phyloP scores from a whole-genome alignment of 106 monocot genomes.

The Apostasia shenzhenica region DNA sequence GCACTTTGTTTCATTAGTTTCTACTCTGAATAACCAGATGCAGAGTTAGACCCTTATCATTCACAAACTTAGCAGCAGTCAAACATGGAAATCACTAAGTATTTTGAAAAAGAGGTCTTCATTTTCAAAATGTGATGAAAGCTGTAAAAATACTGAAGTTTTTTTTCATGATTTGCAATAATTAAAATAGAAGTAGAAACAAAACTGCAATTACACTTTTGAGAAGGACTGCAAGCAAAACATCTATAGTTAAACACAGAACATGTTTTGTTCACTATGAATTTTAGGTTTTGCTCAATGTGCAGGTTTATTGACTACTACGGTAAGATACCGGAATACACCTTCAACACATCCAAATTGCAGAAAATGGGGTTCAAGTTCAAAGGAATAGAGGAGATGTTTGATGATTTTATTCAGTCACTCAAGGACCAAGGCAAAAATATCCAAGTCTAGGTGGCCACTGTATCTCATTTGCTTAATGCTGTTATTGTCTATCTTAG shows the following conservation, averaged over 20 bases:
- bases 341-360: constrained; percentile 53
- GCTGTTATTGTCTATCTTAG: not conserved
- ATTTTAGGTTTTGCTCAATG: constrained; percentile 2
- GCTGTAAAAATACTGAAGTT: too few species aligned
- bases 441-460: not conserved
- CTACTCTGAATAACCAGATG: too few species aligned
- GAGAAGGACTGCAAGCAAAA: too few species aligned
- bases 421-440: constrained; percentile 45
- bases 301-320: constrained; percentile 23
- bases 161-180: too few species aligned
- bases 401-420: constrained; percentile 67
- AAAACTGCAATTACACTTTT: too few species aligned
- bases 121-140: too few species aligned
- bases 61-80: not conserved
- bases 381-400: constrained; percentile 71
- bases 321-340: constrained; percentile 20
- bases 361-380: constrained; percentile 50
- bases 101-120: not conserved
- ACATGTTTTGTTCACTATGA: not conserved
- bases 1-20: too few species aligned
- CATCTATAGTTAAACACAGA: too few species aligned
- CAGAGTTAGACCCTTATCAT: not conserved
- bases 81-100: not conserved
- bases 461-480: not conserved
- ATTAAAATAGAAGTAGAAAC: too few species aligned